Base-by-base conservation (phyloP, 1,139 yeast genomes). In the Debaryomyces nepalensis region DNA sequence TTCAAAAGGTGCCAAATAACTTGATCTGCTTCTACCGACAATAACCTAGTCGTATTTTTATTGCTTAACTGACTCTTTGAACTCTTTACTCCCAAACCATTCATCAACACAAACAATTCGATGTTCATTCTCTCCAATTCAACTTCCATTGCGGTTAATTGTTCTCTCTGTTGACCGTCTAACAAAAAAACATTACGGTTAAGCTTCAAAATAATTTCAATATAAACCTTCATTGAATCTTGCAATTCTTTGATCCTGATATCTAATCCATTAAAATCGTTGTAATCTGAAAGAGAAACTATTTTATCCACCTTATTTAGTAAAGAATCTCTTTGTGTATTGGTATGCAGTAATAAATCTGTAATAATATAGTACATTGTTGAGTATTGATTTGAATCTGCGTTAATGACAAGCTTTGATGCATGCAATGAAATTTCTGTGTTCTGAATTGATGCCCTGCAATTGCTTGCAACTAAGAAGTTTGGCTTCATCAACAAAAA, bases 311-410 rank as follows among this genome's bases (percentile, higher is more conserved):
- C 63, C 31, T 81, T 73, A 46, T 83, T 82, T 42, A 79, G 74
- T 33, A 82, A 59, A 35, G 75, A 71, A 53, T 80, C 81, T 42
- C 76, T 73, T 32, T 75, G 71, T 3, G 88, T 83, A 51, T 87
- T 91, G 4, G 79, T 69, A 53, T 84, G 85, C 18, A 88, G 67
- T 44, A 91, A 57, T 36, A 90, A 66, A 49, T 87, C 87, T 38
- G 82, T 76, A 4, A 79, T 73, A 37, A 89, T 77, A 39, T 80
- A 77, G 58, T 78, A 86, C 22, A 88, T 63, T 0, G 88, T 76
- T 36, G 78, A 73, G 58, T 88, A 91, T 53, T 90, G 96, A 22
- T 63, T 63, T 0, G 96, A 85, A 45, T 87, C 89, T 39, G 93
- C 82, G 26, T 78, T 75, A 1, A 90, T 70, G 8, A 82, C 84